These are phyloP conservation scores for Fusarium sp. DNA, from an alignment of 2,329 filamentous ascomycete genomes.

Conservation along the genomic window DNA sequence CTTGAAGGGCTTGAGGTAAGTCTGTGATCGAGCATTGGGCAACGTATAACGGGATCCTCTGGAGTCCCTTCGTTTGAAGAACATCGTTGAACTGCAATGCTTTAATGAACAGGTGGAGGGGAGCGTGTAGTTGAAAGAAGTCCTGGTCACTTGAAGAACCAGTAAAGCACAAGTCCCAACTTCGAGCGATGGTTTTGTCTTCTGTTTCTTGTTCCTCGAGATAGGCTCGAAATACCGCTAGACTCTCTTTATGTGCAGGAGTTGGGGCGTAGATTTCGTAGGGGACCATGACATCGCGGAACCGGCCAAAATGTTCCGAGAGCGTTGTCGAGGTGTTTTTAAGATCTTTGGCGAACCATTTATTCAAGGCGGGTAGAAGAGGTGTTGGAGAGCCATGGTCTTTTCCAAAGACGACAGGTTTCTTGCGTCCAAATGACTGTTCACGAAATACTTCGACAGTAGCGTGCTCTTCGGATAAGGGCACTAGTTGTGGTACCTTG, in stretches of 20 bases:
- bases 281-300: slow-evolving; percentile 52
- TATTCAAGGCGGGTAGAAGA: slow-evolving; percentile 63
- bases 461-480: slow-evolving; percentile 26
- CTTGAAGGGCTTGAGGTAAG: slow-evolving; percentile 71
- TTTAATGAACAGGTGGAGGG: slow-evolving; percentile 73
- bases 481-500: slow-evolving; percentile 6
- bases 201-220: slow-evolving; percentile 42
- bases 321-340: slow-evolving; percentile 32
- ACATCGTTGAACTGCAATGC: slow-evolving; percentile 62
- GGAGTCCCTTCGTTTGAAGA: slow-evolving; percentile 33
- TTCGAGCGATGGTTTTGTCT: slow-evolving; percentile 50
- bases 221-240: slow-evolving; percentile 49
- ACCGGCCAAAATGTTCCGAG: slow-evolving; percentile 49
- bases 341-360: slow-evolving; percentile 66
- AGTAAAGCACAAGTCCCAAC: slow-evolving; percentile 48
- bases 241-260: slow-evolving; percentile 25
- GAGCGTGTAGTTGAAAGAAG: slow-evolving; percentile 70
- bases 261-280: slow-evolving; percentile 55
- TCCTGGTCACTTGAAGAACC: slow-evolving; percentile 41
- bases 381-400: slow-evolving; percentile 52
- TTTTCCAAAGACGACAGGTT: slow-evolving; percentile 64
- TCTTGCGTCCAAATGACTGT: slow-evolving; percentile 64
- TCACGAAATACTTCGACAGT: slow-evolving; percentile 62
- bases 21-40: slow-evolving; percentile 81
- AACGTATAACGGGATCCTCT: slow-evolving; percentile 75